A percentile compares a stretch with the other conserved stretches of the same genome.
phyloP scores from a whole-genome alignment of 106 monocot genomes.

The Xerophyta viscosa region DNA sequence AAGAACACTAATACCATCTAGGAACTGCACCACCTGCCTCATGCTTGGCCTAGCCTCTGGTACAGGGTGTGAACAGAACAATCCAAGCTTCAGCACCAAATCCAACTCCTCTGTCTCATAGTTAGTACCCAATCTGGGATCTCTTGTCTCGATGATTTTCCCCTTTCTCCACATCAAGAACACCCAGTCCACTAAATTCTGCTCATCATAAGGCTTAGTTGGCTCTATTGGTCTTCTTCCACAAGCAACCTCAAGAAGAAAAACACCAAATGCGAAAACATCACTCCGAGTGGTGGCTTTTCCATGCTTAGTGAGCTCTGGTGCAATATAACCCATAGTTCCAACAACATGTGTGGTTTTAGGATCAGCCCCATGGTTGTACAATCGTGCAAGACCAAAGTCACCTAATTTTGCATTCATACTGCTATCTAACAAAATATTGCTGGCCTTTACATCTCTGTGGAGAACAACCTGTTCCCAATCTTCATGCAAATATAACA shows the following conservation, averaged over 20 bases:
- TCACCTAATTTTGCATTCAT: conserved; percentile 22
- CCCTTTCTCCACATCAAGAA: conserved; percentile 6
- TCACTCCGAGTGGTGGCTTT: conserved; percentile 13
- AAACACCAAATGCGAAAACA: conserved; percentile 14
- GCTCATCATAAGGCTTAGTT: background rate
- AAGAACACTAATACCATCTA: background rate
- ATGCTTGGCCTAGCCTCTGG: conserved; percentile 2
- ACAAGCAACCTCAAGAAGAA: conserved; percentile 20
- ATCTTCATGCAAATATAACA: conserved; percentile 7
- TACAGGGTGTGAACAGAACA: conserved; percentile 3
- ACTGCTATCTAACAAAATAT: conserved; percentile 14
- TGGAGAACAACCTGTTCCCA: conserved; percentile 3
- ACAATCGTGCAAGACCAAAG: conserved; percentile 18
- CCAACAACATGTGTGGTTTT: conserved; percentile 8
- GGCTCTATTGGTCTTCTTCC: conserved; percentile 15
- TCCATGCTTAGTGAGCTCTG: conserved; percentile 10
- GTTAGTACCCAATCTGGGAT: background rate
- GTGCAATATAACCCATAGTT: conserved; percentile 12
- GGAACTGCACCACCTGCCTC: conserved; percentile 3
- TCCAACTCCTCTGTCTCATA: conserved; percentile 10
- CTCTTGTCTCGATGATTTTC: background rate
- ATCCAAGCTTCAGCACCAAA: conserved; percentile 5
- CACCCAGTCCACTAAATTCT: conserved; percentile 12
- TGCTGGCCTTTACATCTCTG: conserved; percentile 21
- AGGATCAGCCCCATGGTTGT: conserved; percentile 3